A percentile compares a stretch with the other conserved stretches of the same genome.
Conservation (phyloP, 495 filamentous ascomycete species). For the Aspergillus indologenus region DNA sequence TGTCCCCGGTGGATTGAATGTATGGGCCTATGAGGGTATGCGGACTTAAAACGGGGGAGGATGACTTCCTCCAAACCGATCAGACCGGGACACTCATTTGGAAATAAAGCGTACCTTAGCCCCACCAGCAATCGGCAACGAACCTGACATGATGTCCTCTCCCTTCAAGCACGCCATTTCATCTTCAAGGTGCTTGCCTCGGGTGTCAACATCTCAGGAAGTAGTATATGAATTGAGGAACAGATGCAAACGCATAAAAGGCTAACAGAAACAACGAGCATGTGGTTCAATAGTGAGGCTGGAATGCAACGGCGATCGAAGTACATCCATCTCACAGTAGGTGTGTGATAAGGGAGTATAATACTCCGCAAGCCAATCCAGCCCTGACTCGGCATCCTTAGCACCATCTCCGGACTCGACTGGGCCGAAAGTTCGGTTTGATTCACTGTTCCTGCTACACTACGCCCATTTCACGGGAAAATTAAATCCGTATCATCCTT, state of each 20-base stretch:
- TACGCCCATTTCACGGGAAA: slow-evolving; percentile 31
- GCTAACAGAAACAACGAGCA: background rate
- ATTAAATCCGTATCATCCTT: slow-evolving; percentile 41
- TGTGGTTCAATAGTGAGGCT: background rate
- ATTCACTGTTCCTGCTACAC: slow-evolving; percentile 8
- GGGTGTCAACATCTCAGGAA: background rate
- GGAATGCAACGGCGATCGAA: background rate
- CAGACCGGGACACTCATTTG: slow-evolving; percentile 38
- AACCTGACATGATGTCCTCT: slow-evolving; percentile 12
- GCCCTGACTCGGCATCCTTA: slow-evolving; percentile 10
- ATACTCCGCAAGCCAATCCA: slow-evolving; percentile 7
- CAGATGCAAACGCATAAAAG: background rate
- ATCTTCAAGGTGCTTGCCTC: background rate
- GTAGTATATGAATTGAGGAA: too few relatives aligned
- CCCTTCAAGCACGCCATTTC: slow-evolving; percentile 10
- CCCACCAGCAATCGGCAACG: slow-evolving; percentile 29
- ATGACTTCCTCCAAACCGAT: slow-evolving; percentile 12
- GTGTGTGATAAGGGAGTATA: slow-evolving; percentile 1
- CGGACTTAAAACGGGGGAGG: slow-evolving; percentile 4
- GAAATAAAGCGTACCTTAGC: slow-evolving; percentile 28
- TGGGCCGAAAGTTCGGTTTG: slow-evolving; percentile 22
- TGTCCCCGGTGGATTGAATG: background rate
- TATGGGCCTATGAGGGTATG: slow-evolving; percentile 4
- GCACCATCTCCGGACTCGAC: slow-evolving; percentile 19
- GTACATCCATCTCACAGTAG: background rate